Evolutionary conservation across 2,329 filamentous ascomycete genomes (phyloP).

Genomic region (Ophiostoma sp.): DNA sequence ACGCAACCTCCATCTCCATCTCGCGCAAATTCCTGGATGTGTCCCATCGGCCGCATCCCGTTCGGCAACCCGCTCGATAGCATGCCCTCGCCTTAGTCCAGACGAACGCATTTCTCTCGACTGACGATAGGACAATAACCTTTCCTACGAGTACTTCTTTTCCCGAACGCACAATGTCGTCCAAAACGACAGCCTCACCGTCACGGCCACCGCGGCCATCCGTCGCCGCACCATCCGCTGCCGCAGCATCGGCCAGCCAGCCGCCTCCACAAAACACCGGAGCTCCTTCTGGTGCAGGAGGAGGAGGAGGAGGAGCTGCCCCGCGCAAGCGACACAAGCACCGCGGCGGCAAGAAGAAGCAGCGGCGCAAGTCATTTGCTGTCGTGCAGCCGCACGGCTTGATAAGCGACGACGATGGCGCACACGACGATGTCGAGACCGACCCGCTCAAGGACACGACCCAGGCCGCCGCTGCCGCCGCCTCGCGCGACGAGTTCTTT

Average conservation of each 20-base stretch:
- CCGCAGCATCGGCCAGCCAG: neutral
- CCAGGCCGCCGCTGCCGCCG: conserved; percentile 11
- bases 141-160: neutral
- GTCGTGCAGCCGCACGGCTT: conserved; percentile 36
- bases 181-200: neutral
- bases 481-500: conserved; percentile 48
- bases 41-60: conserved; percentile 6
- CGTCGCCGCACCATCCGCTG: neutral
- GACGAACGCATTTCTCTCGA: neutral
- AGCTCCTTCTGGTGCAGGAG: neutral
- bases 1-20: neutral
- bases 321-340: conserved; percentile 68
- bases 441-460: conserved; percentile 34
- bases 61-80: conserved; percentile 20
- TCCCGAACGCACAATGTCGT: neutral
- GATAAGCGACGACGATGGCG: conserved; percentile 16
- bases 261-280: neutral
- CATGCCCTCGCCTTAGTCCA: conserved; percentile 20
- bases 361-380: conserved; percentile 79
- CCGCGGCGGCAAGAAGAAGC: conserved; percentile 78
- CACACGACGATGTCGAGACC: conserved; percentile 58
- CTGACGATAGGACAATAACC: neutral
- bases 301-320: neutral
- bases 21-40: neutral
- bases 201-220: neutral